Conservation (phyloP, 1,284 basidiomycete genomes). For the Austroboletus olivaceoglutinosus region DNA sequence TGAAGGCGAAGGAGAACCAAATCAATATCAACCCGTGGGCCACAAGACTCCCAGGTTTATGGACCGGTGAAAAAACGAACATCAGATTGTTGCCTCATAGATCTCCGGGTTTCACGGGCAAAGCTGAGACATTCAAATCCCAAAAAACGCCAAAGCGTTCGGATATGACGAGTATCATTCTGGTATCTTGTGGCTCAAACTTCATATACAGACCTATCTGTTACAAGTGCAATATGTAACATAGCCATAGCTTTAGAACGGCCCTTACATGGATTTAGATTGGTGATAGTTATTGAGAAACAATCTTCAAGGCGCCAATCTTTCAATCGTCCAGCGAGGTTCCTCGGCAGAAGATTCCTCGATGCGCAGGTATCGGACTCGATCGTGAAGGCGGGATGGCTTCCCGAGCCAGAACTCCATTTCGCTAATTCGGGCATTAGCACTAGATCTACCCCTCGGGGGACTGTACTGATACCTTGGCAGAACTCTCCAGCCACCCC, state of each 20-base stretch:
- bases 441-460: neutral
- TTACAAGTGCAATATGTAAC: neutral
- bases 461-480: conserved; percentile 58
- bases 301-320: conserved; percentile 27
- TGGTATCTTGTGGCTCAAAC: conserved; percentile 16
- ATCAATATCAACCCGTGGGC: neutral
- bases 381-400: conserved; percentile 86
- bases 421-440: conserved; percentile 40
- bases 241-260: neutral
- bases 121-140: neutral
- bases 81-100: neutral
- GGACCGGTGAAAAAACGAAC: neutral
- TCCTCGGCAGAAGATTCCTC: conserved; percentile 47
- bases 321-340: conserved; percentile 30
- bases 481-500: conserved; percentile 95
- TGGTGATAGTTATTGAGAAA: neutral
- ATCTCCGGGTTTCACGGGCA: conserved; percentile 2
- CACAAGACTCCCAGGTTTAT: neutral
- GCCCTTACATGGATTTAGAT: neutral
- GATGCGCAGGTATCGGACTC: conserved; percentile 75
- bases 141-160: neutral
- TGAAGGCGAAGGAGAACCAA: neutral
- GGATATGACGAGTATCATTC: neutral
- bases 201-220: neutral
- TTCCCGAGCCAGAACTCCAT: conserved; percentile 95